Conservation (phyloP, 768 basidiomycete species). For the Clavulina sp. region DNA sequence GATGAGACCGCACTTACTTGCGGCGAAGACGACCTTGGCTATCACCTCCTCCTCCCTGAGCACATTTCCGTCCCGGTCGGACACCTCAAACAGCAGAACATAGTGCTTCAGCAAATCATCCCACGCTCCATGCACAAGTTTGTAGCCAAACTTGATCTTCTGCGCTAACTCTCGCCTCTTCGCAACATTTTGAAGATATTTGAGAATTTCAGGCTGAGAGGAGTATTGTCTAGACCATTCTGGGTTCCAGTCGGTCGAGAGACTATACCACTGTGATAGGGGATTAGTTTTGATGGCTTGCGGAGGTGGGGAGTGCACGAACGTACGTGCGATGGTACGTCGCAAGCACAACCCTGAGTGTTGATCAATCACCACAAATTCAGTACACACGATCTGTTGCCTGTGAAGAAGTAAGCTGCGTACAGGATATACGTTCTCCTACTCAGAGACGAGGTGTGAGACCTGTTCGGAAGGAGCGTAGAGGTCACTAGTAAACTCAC, state of each 20-base stretch:
- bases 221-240: conserved; percentile 32
- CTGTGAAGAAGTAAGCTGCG: not conserved
- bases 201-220: conserved; percentile 31
- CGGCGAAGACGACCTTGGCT: conserved; percentile 34
- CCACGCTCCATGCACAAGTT: conserved; percentile 30
- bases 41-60: conserved; percentile 27
- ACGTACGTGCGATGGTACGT: not conserved
- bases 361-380: no score
- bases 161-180: conserved; percentile 27
- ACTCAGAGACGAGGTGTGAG: no score
- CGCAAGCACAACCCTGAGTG: not conserved
- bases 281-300: no score
- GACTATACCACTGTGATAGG: conserved; percentile 41
- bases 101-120: conserved; percentile 27
- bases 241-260: conserved; percentile 37
- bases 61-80: conserved; percentile 21
- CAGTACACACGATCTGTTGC: not conserved
- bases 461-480: no score
- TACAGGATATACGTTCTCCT: not conserved
- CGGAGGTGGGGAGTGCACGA: no score
- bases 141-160: conserved; percentile 27
- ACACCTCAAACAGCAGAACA: conserved; percentile 23
- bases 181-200: conserved; percentile 33
- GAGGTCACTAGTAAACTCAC: no score
- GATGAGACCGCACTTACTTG: conserved; percentile 22